Base-by-base conservation (phyloP, 192 early-diverging fungal species). In the Gryganskiella cystojenkinii region DNA sequence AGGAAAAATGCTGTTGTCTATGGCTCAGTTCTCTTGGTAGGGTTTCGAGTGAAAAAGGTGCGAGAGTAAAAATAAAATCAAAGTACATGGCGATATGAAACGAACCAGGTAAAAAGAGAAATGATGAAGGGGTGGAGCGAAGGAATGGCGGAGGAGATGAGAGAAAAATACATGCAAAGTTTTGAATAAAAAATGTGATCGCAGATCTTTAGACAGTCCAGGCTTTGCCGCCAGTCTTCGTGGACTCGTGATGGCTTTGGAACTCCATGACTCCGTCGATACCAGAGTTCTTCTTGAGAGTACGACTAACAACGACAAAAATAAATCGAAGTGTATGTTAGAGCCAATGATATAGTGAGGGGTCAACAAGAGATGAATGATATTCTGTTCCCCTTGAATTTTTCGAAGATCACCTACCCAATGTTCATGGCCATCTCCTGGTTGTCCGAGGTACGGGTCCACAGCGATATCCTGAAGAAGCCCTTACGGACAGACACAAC, bases 401-500 rank as follows among this genome's bases (percentile, higher is more conserved):
- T n/a, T n/a, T n/a, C n/a, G n/a, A n/a, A n/a, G n/a, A n/a, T n/a
- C 13, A 55, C 84, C 54, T 86, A 89, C 88, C 90, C 88, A 75
- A 92, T 80, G 44, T 56, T 80, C 54, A 84, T 57, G 33, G 75
- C 63, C 14, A 81, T 71, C 31, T 86, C 87, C 42, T 79, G 67
- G 56, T 87, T 83, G 64, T 87, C 84, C 24, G 84, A 83, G 13
- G 82, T 78, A 57, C 87, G 87, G 3, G 92, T 93, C 97, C 97
- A 98, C 47, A 98, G 73, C 28, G 92, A 85, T 71, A 98, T 88
- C 73, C 95, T 87, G 83, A 93, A 95, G 63, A 90, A 89, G 34
- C 80, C 84, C 81, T 93, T 94, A 50, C 97, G 88, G 65, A 94
- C 91, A 8, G 94, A 93, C n/a, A 96, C 90, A 44, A 98, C 96